Percentiles rank a stretch among this genome's conserved stretches.
Conservation (phyloP, 208 protist species). For the Acanthamoeba lenticulata region DNA sequence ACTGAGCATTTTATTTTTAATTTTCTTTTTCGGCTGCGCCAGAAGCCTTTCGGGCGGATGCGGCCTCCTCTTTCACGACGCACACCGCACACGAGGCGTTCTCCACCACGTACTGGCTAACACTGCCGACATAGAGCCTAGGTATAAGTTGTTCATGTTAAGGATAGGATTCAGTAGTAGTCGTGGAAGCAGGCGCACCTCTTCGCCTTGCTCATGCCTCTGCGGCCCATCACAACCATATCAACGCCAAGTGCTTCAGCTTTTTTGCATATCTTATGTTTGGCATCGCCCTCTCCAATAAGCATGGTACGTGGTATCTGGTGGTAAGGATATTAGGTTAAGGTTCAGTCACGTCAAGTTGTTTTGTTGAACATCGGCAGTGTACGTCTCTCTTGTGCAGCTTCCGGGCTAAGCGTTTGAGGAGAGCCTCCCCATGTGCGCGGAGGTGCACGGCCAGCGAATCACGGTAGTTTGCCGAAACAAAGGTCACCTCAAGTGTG, state of each 20-base stretch:
- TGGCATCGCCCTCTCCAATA: not conserved
- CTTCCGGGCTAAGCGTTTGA: not conserved
- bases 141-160: not conserved
- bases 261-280: not conserved
- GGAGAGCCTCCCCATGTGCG: not conserved
- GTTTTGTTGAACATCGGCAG: not conserved
- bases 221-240: not conserved
- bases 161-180: not conserved
- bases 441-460: not conserved
- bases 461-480: not conserved
- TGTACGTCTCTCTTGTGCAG: not conserved
- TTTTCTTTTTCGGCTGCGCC: not conserved
- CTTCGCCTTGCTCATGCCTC: conserved; percentile 24
- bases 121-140: not conserved
- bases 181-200: not conserved
- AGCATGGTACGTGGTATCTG: not conserved
- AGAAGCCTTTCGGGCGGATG: not conserved
- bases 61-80: not conserved
- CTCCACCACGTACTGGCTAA: not conserved
- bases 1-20: not conserved
- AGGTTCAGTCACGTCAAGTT: not conserved
- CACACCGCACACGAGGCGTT: not conserved
- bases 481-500: not conserved
- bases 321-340: not conserved
- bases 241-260: not conserved